Evolutionary conservation across 192 early-diverging fungal genomes (phyloP), one percentile per base, ranked within the genome.

Genomic region (Bifiguratus adelaidae): DNA sequence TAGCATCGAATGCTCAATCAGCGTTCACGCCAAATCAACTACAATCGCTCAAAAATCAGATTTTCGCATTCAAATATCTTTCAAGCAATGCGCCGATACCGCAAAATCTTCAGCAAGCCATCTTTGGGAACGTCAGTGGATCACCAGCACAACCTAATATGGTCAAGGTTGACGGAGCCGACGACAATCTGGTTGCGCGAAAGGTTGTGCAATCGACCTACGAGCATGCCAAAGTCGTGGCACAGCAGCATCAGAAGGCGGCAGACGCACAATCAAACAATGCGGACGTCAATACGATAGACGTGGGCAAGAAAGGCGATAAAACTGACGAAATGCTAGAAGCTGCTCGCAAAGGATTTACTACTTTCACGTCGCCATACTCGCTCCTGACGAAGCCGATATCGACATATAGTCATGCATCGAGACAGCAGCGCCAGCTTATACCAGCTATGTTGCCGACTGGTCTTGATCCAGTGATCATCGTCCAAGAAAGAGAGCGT

Each of bases 31-130:
- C 49, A 22, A 75, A 73, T 24, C 87, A 96, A 44, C 47, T 86
- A 18, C 62, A 70, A 7, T 68, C 73, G 7, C 69, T 96, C 20
- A 78, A 83, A 52, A 71, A 70, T 46, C 93, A 96, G 47, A 91
- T 92, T 45, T 67, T 85, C 28, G 88, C 88, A 25, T 93, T 82
- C 64, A 86, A 89, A 44, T 65, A 85, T 19, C 77, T 91, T 29
- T 73, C 85, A 25, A 70, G 71, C 53, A 91, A 89, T 61, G 68
- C 86, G 67, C 77, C 83, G 7, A 59, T 96, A 9, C 88, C 90
- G 40, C 57, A 71, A 24, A 56, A 77, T 42, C 59, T 90, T 22
- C 81, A 83, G 45, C 67, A 82, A 51, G 78, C 76, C 30, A 68
- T 94, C 12, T 89, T 88, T 41, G n/a, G n/a, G n/a, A n/a, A n/a